Conservation (phyloP, 106 monocot genomes). For the Acorus calamus region DNA sequence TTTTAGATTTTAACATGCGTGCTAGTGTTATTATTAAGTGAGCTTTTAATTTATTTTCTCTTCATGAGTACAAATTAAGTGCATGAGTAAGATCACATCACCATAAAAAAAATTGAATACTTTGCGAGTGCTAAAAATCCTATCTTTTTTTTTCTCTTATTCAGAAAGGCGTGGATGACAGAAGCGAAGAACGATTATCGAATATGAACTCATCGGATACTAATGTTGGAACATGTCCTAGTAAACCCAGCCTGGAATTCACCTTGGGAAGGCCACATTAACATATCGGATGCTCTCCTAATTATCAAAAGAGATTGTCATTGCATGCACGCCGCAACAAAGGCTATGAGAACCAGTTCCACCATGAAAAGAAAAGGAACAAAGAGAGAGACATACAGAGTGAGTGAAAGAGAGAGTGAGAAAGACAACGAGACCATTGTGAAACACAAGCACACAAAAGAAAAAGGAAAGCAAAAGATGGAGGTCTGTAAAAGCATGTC, state of each 20-base stretch:
- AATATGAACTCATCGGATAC: conserved; percentile 46
- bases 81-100: no score
- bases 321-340: no score
- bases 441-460: conserved; percentile 16
- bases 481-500: conserved; percentile 11
- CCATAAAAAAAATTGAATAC: no score
- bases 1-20: no score
- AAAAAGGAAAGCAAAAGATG: conserved; percentile 5
- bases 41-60: no score
- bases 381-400: conserved; percentile 1
- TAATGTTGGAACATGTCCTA: conserved; percentile 24
- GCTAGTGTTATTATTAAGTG: no score
- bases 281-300: neutral
- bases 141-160: conserved; percentile 1
- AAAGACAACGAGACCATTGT: conserved; percentile 12
- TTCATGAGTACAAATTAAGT: no score
- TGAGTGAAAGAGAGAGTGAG: no score
- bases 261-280: conserved; percentile 67
- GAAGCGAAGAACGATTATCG: conserved; percentile 25
- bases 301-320: no score
- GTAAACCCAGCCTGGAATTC: conserved; percentile 81
- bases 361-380: neutral
- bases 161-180: conserved; percentile 42
- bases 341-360: no score
- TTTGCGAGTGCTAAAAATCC: no score